phyloP scores from a whole-genome alignment of 441 rosid genomes.

The Jatropha multifida region DNA sequence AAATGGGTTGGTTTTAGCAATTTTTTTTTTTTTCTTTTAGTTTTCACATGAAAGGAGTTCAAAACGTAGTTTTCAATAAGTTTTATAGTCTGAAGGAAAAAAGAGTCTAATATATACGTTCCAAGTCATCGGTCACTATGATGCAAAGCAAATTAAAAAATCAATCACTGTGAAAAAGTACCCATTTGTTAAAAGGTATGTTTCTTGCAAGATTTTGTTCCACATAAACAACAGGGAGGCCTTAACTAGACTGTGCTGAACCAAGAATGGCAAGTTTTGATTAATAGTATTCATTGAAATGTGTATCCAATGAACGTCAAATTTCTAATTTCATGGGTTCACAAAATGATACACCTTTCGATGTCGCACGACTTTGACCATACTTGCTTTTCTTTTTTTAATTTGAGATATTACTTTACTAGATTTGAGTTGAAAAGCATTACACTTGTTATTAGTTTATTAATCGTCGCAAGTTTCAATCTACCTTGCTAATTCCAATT shows the following conservation, averaged over 20 bases:
- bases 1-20: too few relatives aligned
- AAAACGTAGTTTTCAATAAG: constrained; percentile 23
- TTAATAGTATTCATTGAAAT: neutral
- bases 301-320: neutral
- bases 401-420: constrained; percentile 21
- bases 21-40: too few relatives aligned
- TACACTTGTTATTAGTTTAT: constrained; percentile 8
- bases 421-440: constrained; percentile 20
- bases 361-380: constrained; percentile 21
- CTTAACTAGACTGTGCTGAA: constrained; percentile 13
- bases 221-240: constrained; percentile 25
- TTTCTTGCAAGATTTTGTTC: neutral
- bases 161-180: neutral
- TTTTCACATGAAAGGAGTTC: constrained; percentile 12
- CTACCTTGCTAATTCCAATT: too few relatives aligned
- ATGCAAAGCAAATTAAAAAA: neutral
- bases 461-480: too few relatives aligned
- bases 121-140: constrained; percentile 19
- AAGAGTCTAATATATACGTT: neutral
- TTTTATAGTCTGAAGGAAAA: neutral
- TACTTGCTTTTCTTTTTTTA: constrained; percentile 9
- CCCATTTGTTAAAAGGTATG: neutral
- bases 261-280: neutral
- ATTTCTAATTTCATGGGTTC: neutral
- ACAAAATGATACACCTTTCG: constrained; percentile 25